These are phyloP conservation scores for Arabidopsis lyrata DNA, from an alignment of 441 rosid genomes.

Conservation along the genomic window DNA sequence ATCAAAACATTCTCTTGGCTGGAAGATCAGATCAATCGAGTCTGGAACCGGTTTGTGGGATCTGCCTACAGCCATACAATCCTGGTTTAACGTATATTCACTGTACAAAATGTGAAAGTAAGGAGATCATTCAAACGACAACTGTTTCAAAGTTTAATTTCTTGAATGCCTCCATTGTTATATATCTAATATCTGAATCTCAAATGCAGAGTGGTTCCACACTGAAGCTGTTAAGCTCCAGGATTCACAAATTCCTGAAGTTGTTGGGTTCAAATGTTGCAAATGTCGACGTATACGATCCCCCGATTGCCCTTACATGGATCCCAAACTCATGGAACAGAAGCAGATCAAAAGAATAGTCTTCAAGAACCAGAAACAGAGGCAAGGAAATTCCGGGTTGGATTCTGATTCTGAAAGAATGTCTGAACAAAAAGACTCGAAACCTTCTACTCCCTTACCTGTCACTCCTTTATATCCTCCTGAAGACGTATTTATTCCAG, in stretches of 20 bases:
- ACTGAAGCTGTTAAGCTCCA: conserved; percentile 80
- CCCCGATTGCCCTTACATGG: conserved; percentile 85
- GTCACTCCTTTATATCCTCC: conserved; percentile 29
- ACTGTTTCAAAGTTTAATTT: background rate
- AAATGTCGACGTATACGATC: conserved; percentile 86
- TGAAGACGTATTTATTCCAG: conserved; percentile 55
- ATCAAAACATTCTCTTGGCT: conserved; percentile 59
- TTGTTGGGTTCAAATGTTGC: conserved; percentile 94
- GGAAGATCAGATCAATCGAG: conserved; percentile 46
- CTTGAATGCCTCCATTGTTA: background rate
- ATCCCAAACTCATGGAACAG: conserved; percentile 50
- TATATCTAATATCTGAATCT: conserved; percentile 14
- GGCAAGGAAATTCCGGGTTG: conserved; percentile 46
- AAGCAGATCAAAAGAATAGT: conserved; percentile 44
- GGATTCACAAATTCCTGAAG: conserved; percentile 67
- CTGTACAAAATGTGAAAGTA: conserved; percentile 75
- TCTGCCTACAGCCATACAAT: conserved; percentile 66
- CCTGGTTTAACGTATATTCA: conserved; percentile 68
- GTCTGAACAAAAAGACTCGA: conserved; percentile 53
- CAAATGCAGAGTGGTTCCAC: conserved; percentile 82
- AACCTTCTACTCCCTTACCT: conserved; percentile 52
- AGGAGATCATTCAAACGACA: conserved; percentile 44
- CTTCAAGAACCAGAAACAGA: conserved; percentile 53
- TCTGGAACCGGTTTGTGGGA: conserved; percentile 50
- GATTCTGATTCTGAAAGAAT: conserved; percentile 57